Evolutionary conservation across 2,329 filamentous ascomycete species (phyloP).

Genomic region (Trichophyton equinum): DNA sequence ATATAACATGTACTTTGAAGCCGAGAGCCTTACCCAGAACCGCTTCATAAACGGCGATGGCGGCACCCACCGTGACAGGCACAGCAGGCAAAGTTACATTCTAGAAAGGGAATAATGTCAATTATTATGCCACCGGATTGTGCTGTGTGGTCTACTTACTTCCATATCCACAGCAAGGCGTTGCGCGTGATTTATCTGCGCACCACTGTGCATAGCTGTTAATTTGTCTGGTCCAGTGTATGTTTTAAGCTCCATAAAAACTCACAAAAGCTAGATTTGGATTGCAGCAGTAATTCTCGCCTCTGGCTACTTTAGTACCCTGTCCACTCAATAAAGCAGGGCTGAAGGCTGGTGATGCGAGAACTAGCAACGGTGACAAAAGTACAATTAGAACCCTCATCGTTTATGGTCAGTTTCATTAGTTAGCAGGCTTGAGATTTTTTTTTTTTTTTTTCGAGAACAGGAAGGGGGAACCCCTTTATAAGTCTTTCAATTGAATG

Average conservation of each 20-base stretch:
- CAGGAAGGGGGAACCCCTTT: too few species aligned
- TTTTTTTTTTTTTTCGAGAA: too few species aligned
- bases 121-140: neutral
- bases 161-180: neutral
- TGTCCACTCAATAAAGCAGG: neutral
- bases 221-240: neutral
- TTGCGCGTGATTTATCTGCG: neutral
- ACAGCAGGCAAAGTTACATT: neutral
- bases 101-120: neutral
- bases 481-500: too few species aligned
- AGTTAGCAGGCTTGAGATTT: too few species aligned
- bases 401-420: too few species aligned
- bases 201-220: neutral
- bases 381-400: neutral
- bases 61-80: neutral
- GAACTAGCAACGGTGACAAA: neutral
- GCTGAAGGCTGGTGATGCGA: neutral
- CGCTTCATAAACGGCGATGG: neutral
- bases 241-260: neutral
- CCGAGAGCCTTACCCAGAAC: neutral
- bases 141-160: neutral
- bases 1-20: neutral
- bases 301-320: neutral
- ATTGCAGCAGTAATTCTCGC: neutral
- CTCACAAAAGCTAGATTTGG: neutral